Percentiles rank a stretch among this genome's conserved stretches.
Conservation (phyloP, 2,329 filamentous ascomycete genomes). For the Apiospora sp. region DNA sequence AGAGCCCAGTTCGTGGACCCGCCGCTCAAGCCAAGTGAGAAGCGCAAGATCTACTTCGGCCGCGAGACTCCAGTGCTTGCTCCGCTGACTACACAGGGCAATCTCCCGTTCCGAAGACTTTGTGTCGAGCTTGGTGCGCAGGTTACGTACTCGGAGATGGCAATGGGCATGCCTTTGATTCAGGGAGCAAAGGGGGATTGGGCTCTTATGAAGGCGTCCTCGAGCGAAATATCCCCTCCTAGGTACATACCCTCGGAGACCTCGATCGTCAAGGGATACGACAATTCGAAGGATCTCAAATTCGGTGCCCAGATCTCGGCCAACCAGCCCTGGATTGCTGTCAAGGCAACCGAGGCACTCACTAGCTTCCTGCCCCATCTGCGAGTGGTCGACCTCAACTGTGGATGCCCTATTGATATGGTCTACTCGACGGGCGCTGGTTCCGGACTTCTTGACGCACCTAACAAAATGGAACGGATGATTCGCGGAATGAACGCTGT, state of each 20-base stretch:
- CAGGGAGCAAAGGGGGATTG: conserved; percentile 93
- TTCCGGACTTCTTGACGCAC: conserved; percentile 89
- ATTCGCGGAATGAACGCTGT: conserved; percentile 95
- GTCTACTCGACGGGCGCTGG: conserved; percentile 89
- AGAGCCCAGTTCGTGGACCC: conserved; percentile 85
- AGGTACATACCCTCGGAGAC: conserved; percentile 63
- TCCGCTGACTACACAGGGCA: conserved; percentile 94
- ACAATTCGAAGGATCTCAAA: conserved; percentile 82
- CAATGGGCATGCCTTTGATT: conserved; percentile 86
- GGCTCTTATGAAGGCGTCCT: conserved; percentile 92
- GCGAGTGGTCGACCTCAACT: conserved; percentile 93
- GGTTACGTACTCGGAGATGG: conserved; percentile 98
- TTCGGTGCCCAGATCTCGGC: conserved; percentile 94
- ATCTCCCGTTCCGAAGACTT: conserved; percentile 90
- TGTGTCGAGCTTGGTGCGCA: conserved; percentile 90
- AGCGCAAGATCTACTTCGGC: conserved; percentile 92
- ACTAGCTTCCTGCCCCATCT: conserved; percentile 80
- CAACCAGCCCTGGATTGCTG: conserved; percentile 88
- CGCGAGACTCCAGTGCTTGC: conserved; percentile 93
- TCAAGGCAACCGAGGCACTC: conserved; percentile 87
- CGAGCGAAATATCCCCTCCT: conserved; percentile 79
- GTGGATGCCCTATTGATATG: conserved; percentile 95
- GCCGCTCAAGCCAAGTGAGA: conserved; percentile 90
- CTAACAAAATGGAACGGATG: conserved; percentile 90
- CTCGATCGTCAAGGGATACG: conserved; percentile 75